These are phyloP conservation scores for Neoboletus magnificus DNA, from an alignment of 768 basidiomycete species.

Conservation along the genomic window DNA sequence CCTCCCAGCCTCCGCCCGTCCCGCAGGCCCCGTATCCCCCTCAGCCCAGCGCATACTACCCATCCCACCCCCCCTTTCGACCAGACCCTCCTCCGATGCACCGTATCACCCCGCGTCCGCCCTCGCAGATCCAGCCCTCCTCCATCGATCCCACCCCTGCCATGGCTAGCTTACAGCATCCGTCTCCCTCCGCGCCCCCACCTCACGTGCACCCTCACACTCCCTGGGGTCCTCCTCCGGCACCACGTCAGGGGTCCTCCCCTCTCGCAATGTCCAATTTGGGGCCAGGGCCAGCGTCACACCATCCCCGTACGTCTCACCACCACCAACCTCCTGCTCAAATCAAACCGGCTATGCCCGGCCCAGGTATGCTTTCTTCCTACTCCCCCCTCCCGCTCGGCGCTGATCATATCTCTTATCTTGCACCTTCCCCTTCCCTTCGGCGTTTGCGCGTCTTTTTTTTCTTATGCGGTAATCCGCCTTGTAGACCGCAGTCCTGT, in stretches of 20 bases:
- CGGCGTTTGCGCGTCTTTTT: slow-evolving; percentile 5
- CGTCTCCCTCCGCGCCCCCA: slow-evolving; percentile 27
- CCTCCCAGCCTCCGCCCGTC: slow-evolving; percentile 12
- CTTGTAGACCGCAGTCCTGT: slow-evolving; percentile 30
- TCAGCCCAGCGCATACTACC: slow-evolving; percentile 22
- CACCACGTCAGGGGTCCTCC: slow-evolving; percentile 33
- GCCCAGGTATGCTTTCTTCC: slow-evolving; percentile 22
- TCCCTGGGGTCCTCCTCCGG: slow-evolving; percentile 33
- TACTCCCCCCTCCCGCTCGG: neutral
- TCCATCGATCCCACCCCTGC: slow-evolving; percentile 29
- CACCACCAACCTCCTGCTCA: slow-evolving; percentile 27
- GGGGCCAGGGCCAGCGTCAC: slow-evolving; percentile 18
- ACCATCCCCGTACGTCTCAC: slow-evolving; percentile 27
- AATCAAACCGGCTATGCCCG: slow-evolving; percentile 34
- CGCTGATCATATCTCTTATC: slow-evolving; percentile 8
- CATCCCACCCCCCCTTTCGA: slow-evolving; percentile 15
- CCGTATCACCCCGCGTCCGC: slow-evolving; percentile 32
- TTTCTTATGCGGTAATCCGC: slow-evolving; percentile 1
- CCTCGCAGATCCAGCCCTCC: slow-evolving; percentile 28
- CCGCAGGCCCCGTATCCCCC: slow-evolving; percentile 21
- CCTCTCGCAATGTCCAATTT: slow-evolving; percentile 26
- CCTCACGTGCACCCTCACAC: slow-evolving; percentile 31
- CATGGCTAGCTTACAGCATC: slow-evolving; percentile 34
- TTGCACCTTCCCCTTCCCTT: neutral
- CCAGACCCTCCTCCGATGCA: slow-evolving; percentile 22